A percentile compares a stretch with the other conserved stretches of the same genome.
Conservation (phyloP, 352 stramenopile species). For the Phytopythium montanum region DNA sequence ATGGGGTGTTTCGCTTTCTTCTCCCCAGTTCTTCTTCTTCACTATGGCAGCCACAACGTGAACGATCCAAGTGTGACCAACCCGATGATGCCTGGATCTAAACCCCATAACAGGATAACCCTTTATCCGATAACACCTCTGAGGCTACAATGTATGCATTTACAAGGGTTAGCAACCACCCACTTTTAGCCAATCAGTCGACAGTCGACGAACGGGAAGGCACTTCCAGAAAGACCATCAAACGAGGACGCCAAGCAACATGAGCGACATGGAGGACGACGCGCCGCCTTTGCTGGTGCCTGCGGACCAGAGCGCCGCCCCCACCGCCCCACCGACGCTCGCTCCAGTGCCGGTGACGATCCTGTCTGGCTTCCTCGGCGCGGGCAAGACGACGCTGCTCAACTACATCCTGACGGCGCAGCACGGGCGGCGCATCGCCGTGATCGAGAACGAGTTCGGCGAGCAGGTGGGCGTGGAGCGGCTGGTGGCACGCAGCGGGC, state of each 20-base stretch:
- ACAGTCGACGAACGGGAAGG: too few relatives aligned
- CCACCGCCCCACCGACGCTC: background rate
- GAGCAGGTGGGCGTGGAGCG: constrained; percentile 94
- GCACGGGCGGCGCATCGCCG: constrained; percentile 94
- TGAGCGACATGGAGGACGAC: constrained; percentile 12
- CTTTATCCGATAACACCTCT: too few relatives aligned
- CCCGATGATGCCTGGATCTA: too few relatives aligned
- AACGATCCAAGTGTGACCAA: too few relatives aligned
- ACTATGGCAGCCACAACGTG: too few relatives aligned
- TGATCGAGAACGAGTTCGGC: constrained; percentile 99
- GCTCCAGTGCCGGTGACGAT: constrained; percentile 95
- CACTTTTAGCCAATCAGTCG: too few relatives aligned
- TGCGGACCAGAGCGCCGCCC: background rate
- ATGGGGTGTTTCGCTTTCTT: too few relatives aligned
- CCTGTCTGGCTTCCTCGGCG: constrained; percentile 94
- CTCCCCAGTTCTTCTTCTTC: too few relatives aligned
- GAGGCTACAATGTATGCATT: too few relatives aligned
- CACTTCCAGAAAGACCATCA: background rate
- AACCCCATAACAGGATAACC: too few relatives aligned
- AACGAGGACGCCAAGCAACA: background rate
- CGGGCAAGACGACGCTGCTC: constrained; percentile 98
- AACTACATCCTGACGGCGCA: constrained; percentile 93
- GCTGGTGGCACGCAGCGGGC: constrained; percentile 78
- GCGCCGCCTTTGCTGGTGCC: constrained; percentile 12
- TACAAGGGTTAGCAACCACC: too few relatives aligned